A percentile compares a stretch with the other conserved stretches of the same genome.
These are phyloP conservation scores for Nigrospora sphaerica DNA, from an alignment of 2,329 filamentous ascomycete species.

Conservation along the genomic window DNA sequence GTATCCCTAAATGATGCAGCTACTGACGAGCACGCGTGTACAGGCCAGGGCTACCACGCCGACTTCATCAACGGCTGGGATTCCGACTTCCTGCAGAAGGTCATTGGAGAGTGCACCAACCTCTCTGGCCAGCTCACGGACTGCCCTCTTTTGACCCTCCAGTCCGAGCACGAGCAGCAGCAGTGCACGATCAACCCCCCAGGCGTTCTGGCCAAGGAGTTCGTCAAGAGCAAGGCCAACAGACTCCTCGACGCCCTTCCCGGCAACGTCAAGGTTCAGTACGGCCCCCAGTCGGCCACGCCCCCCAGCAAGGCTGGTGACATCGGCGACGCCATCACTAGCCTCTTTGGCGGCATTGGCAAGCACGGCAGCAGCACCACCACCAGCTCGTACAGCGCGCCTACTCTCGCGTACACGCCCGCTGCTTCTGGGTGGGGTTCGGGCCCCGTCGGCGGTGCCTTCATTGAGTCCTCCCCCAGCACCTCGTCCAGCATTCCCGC, in stretches of 20 bases:
- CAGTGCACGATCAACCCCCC: slow-evolving; percentile 60
- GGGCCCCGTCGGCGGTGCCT: slow-evolving; percentile 20
- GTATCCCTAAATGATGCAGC: not conserved
- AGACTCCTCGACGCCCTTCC: slow-evolving; percentile 56
- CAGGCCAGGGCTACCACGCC: slow-evolving; percentile 68
- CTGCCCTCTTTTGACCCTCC: slow-evolving; percentile 67
- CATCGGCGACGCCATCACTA: slow-evolving; percentile 7
- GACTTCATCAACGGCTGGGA: slow-evolving; percentile 83
- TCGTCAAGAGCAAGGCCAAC: slow-evolving; percentile 32
- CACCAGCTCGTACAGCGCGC: slow-evolving; percentile 10
- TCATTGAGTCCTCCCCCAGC: slow-evolving; percentile 11
- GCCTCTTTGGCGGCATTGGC: slow-evolving; percentile 10
- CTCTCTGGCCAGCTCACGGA: slow-evolving; percentile 61
- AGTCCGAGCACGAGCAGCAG: slow-evolving; percentile 44
- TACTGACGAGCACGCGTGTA: slow-evolving; percentile 4
- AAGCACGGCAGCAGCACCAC: slow-evolving; percentile 8
- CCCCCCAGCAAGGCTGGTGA: slow-evolving; percentile 6
- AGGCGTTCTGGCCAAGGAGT: slow-evolving; percentile 45
- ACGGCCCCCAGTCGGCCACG: slow-evolving; percentile 17
- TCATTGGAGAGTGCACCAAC: slow-evolving; percentile 71
- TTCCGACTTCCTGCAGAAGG: slow-evolving; percentile 57
- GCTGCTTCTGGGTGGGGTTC: slow-evolving; percentile 11
- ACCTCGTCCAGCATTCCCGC: slow-evolving; percentile 7
- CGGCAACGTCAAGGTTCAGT: slow-evolving; percentile 47
- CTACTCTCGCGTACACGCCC: slow-evolving; percentile 16